Base-by-base conservation (phyloP, 179 eudicot genomes). In the Carnegiea gigantea region DNA sequence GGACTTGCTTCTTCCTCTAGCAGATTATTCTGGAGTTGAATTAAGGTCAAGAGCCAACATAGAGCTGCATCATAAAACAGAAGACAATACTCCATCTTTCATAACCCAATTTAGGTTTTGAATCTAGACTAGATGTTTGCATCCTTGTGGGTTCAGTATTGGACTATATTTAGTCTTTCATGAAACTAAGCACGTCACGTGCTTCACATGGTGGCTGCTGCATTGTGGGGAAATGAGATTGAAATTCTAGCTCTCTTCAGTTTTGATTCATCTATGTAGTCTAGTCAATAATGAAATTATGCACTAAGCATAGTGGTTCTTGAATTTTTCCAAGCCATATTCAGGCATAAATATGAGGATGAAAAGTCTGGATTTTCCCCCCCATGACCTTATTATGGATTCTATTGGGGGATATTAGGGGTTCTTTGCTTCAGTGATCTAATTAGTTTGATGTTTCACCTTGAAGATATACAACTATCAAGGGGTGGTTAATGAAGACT, bases 401-500 rank as follows among this genome's bases (percentile, higher is more conserved):
- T 26, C 15, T 38, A 28, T 73, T 48, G 49, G 24, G 26, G 24
- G 33, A 53, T 30, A 18, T 18, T 38, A 13, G 76, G 62, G 23
- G 78, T 30, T 82, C 43, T 53, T 54, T 70, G 76, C 36, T 71
- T 28, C 73, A 53, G 62, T 48, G 11, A 28, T n/a, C 28, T 43
- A 75, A 26, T 18, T 62, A 6, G 3, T 36, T 64, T 81, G 40
- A 9, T 43, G 74, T 84, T 85, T 38, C 38, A 64, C 83, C 46
- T 85, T 72, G 89, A 76, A 96, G 98, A 92, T 96, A 75, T 96
- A 92, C 89, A 92, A 93, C 80, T 94, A 94, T 84, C 99, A 92
- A 90, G 93, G 97, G 83, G 97, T 85, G 74, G 92, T 82, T 70
- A 94, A 89, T 82, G 99, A 96, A 86, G 99, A 96, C 88, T 96